Conservation (phyloP, 805 yeast species). For the Hanseniaspora clermontiae region DNA sequence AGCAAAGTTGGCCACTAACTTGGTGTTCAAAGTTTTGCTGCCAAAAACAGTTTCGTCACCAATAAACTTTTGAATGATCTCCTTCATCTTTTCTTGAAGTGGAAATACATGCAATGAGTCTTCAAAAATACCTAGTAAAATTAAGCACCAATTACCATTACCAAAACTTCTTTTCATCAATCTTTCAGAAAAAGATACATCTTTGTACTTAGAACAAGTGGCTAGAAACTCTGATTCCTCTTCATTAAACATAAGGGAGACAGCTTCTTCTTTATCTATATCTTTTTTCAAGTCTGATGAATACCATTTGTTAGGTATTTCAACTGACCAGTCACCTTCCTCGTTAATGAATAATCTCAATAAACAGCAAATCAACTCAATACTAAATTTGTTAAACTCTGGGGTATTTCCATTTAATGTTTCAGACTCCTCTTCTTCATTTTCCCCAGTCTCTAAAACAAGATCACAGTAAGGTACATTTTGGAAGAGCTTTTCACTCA, state of each 20-base stretch:
- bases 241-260: conserved; percentile 15
- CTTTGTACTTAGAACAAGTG: conserved; percentile 41
- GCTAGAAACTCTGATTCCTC: conserved; percentile 24
- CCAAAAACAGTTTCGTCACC: conserved; percentile 29
- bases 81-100: conserved; percentile 29
- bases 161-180: conserved; percentile 59
- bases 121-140: conserved; percentile 55
- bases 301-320: conserved; percentile 25
- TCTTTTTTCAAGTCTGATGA: conserved; percentile 11
- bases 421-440: neutral
- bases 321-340: conserved; percentile 25
- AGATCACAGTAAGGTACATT: neutral
- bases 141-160: conserved; percentile 78
- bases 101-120: conserved; percentile 24
- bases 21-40: conserved; percentile 30
- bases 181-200: conserved; percentile 64
- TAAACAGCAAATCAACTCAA: conserved; percentile 24
- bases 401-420: neutral
- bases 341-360: conserved; percentile 26
- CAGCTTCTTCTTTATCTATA: conserved; percentile 9
- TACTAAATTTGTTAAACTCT: conserved; percentile 21
- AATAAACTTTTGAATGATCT: conserved; percentile 43
- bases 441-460: neutral
- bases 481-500: neutral
- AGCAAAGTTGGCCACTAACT: conserved; percentile 42